These are phyloP conservation scores for Pinus albicaulis DNA, from an alignment of 75 land plant genomes.

Conservation along the genomic window DNA sequence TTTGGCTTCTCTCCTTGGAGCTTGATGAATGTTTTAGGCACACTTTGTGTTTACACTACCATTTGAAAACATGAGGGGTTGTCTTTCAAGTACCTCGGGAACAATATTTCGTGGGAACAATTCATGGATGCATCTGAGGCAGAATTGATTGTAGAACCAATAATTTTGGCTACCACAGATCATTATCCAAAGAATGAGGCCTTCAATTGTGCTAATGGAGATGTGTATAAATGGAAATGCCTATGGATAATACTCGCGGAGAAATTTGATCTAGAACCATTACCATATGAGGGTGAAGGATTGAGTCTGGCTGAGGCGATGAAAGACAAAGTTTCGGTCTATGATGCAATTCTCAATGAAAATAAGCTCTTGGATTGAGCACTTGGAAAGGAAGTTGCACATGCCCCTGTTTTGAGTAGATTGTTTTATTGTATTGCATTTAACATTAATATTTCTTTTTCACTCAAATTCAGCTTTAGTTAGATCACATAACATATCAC, in stretches of 20 bases:
- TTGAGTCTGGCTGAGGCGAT: slow-evolving; percentile 46
- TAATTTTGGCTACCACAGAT: slow-evolving; percentile 75
- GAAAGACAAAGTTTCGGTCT: slow-evolving; percentile 58
- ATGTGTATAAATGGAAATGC: slow-evolving; percentile 67
- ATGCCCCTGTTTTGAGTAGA: too few species aligned
- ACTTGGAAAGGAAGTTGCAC: too few species aligned
- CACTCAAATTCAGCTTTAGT: too few species aligned
- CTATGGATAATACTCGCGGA: slow-evolving; percentile 64
- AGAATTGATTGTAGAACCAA: slow-evolving; percentile 68
- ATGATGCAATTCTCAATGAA: slow-evolving; percentile 71
- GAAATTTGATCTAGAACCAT: too few species aligned
- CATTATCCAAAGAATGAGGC: slow-evolving; percentile 69
- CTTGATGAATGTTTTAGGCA: slow-evolving; percentile 21
- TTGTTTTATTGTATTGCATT: too few species aligned
- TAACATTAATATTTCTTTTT: too few species aligned
- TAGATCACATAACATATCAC: too few species aligned
- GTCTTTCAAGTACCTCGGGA: slow-evolving; percentile 53
- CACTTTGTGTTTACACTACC: slow-evolving; percentile 46
- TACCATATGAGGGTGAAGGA: background rate
- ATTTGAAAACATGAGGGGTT: slow-evolving; percentile 7
- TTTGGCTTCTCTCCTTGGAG: too few species aligned
- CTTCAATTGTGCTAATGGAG: slow-evolving; percentile 69
- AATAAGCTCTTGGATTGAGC: slow-evolving; percentile 9
- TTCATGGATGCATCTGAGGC: slow-evolving; percentile 69
- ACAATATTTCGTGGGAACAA: slow-evolving; percentile 46